A percentile compares a stretch with the other conserved stretches of the same genome.
Evolutionary conservation across 2,329 filamentous ascomycete species (phyloP).

Genomic region (Rutstroemia sp.): DNA sequence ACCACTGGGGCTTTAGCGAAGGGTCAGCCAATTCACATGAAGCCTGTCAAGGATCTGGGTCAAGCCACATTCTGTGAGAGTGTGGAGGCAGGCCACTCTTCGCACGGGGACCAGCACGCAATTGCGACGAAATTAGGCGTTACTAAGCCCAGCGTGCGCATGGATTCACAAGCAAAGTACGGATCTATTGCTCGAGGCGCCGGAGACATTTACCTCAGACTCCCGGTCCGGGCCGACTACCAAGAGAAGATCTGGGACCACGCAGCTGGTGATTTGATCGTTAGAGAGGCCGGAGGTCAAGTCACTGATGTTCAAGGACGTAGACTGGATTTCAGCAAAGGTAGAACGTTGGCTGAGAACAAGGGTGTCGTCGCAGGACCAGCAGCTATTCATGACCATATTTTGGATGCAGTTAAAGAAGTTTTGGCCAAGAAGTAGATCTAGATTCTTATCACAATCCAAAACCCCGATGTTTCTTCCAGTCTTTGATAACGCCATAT

Average conservation of each 20-base stretch:
- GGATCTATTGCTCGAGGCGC: slow-evolving; percentile 89
- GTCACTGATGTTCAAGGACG: slow-evolving; percentile 87
- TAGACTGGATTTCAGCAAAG: slow-evolving; percentile 76
- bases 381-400: slow-evolving; percentile 63
- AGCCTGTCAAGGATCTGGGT: slow-evolving; percentile 62
- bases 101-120: slow-evolving; percentile 77
- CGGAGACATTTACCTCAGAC: slow-evolving; percentile 86
- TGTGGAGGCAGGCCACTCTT: slow-evolving; percentile 87
- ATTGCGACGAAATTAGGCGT: slow-evolving; percentile 84
- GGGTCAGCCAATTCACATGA: slow-evolving; percentile 69
- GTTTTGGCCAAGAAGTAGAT: slow-evolving; percentile 50
- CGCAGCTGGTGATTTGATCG: slow-evolving; percentile 88
- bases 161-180: slow-evolving; percentile 99
- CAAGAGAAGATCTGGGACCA: slow-evolving; percentile 99
- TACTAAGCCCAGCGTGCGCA: slow-evolving; percentile 79
- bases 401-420: slow-evolving; percentile 75
- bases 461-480: neutral
- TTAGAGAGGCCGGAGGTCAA: slow-evolving; percentile 84
- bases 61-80: slow-evolving; percentile 93
- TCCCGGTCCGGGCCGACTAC: slow-evolving; percentile 81
- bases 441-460: neutral
- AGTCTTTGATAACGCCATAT: slow-evolving; percentile 5
- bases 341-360: slow-evolving; percentile 80
- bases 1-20: slow-evolving; percentile 45
- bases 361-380: slow-evolving; percentile 92